Conservation (phyloP, 2,329 filamentous ascomycete species). For the Pseudogymnoascus sp. region DNA sequence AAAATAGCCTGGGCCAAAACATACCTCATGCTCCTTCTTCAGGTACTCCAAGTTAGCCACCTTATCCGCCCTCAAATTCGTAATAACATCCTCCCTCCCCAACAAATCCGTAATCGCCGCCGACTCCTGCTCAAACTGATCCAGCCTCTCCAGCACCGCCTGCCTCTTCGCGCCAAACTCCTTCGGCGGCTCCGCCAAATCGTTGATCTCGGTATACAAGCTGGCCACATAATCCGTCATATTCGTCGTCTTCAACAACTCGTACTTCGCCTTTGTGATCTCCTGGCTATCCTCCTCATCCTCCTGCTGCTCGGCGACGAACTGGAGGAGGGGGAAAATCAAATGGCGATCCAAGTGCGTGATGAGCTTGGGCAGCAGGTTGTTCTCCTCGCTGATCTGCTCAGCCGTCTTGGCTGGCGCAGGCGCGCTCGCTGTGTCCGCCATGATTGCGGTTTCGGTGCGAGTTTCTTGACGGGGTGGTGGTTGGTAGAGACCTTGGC, state of each 20-base stretch:
- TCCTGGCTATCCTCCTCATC: slow-evolving; percentile 68
- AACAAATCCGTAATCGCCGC: slow-evolving; percentile 82
- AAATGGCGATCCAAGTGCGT: slow-evolving; percentile 91
- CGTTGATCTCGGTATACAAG: slow-evolving; percentile 82
- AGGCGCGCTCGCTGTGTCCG: slow-evolving; percentile 32
- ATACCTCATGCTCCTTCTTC: slow-evolving; percentile 87
- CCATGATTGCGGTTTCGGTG: slow-evolving; percentile 36
- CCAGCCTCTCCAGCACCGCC: slow-evolving; percentile 74
- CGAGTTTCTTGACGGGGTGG: neutral
- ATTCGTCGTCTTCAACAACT: slow-evolving; percentile 92
- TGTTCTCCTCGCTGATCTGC: slow-evolving; percentile 40
- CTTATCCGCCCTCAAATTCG: slow-evolving; percentile 90
- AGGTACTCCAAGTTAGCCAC: slow-evolving; percentile 97
- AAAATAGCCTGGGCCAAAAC: no score
- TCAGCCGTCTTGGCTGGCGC: slow-evolving; percentile 38
- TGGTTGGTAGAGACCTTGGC: neutral
- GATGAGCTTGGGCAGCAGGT: slow-evolving; percentile 76
- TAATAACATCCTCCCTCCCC: slow-evolving; percentile 81
- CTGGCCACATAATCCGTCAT: slow-evolving; percentile 98
- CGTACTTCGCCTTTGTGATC: slow-evolving; percentile 80
- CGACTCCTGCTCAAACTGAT: slow-evolving; percentile 79
- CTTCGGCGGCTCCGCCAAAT: slow-evolving; percentile 65
- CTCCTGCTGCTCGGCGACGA: slow-evolving; percentile 59
- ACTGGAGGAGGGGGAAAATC: slow-evolving; percentile 93
- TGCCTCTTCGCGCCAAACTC: slow-evolving; percentile 88